phyloP scores from a whole-genome alignment of 2,329 filamentous ascomycete species.

The Epichloe glyceriae region DNA sequence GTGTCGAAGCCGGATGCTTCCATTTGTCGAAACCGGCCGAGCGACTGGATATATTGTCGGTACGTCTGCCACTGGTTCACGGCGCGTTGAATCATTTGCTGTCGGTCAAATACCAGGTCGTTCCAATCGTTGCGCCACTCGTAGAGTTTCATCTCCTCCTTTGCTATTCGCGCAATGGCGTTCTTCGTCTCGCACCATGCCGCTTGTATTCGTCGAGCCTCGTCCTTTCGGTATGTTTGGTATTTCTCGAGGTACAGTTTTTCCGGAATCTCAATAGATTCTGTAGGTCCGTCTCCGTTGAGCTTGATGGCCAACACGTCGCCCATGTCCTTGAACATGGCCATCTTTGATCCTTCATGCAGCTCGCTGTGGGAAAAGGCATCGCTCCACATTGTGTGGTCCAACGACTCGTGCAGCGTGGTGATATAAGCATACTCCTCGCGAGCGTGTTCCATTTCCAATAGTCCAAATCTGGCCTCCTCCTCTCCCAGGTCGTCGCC shows the following conservation, averaged over 20 bases:
- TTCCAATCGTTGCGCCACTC: conserved; percentile 17
- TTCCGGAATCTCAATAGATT: conserved; percentile 35
- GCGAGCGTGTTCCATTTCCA: conserved; percentile 27
- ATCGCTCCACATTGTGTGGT: conserved; percentile 35
- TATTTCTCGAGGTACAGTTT: conserved; percentile 44
- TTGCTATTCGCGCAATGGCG: conserved; percentile 12
- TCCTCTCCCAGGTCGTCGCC: conserved; percentile 19
- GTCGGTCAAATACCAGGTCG: conserved; percentile 16
- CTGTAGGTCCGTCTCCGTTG: conserved; percentile 26
- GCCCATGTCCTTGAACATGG: conserved; percentile 30
- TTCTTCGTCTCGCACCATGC: conserved; percentile 22
- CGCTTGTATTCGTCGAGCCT: conserved; percentile 31
- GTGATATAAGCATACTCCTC: conserved; percentile 25
- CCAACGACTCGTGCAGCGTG: conserved; percentile 34
- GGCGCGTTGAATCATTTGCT: conserved; percentile 17
- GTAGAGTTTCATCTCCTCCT: conserved; percentile 15
- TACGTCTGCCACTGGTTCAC: conserved; percentile 20
- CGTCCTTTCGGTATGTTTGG: conserved; percentile 28
- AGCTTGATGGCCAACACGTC: conserved; percentile 39
- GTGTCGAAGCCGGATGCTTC: conserved; percentile 25
- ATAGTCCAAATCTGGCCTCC: conserved; percentile 26
- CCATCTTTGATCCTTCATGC: conserved; percentile 25
- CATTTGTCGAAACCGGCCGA: conserved; percentile 24
- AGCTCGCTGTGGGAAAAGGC: conserved; percentile 24
- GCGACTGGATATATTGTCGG: conserved; percentile 22